Conservation (phyloP, 768 basidiomycete genomes). For the Mycena olivaceomarginata region DNA sequence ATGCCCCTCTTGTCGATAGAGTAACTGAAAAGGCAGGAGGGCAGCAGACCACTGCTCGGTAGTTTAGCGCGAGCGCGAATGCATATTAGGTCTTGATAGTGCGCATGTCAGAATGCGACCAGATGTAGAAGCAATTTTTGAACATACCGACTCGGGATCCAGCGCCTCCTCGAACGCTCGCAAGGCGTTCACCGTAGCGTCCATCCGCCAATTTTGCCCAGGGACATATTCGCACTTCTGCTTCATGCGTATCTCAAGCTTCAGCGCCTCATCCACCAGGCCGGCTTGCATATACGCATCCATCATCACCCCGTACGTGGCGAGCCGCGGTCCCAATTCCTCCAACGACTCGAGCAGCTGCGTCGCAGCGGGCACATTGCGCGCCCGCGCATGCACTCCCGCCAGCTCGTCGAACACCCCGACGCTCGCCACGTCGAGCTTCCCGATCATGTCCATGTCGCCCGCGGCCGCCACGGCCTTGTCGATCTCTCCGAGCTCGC, state of each 20-base stretch:
- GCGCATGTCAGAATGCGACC: background rate
- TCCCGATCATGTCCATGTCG: slow-evolving; percentile 34
- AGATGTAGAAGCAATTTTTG: background rate
- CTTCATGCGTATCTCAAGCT: slow-evolving; percentile 37
- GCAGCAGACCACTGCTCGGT: slow-evolving; percentile 80
- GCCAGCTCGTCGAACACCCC: slow-evolving; percentile 36
- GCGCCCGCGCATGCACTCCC: slow-evolving; percentile 29
- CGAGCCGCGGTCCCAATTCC: slow-evolving; percentile 20
- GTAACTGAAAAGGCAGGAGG: slow-evolving; percentile 74
- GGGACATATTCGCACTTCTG: slow-evolving; percentile 28
- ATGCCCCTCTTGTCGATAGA: slow-evolving; percentile 79
- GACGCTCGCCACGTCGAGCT: slow-evolving; percentile 13
- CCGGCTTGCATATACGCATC: slow-evolving; percentile 37
- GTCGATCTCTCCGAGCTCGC: slow-evolving; percentile 19
- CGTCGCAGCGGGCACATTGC: slow-evolving; percentile 28
- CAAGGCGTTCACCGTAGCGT: slow-evolving; percentile 29
- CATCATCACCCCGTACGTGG: slow-evolving; percentile 42
- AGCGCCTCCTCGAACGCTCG: slow-evolving; percentile 18
- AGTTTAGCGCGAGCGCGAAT: slow-evolving; percentile 18
- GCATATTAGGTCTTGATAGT: slow-evolving; percentile 18
- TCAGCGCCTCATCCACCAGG: slow-evolving; percentile 19
- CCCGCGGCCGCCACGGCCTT: slow-evolving; percentile 21
- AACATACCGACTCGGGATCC: slow-evolving; percentile 8
- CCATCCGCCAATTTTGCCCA: slow-evolving; percentile 39
- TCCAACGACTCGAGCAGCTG: slow-evolving; percentile 31